A percentile compares a stretch with the other conserved stretches of the same genome.
Evolutionary conservation across 768 basidiomycete species (phyloP).

Genomic region (Mycena albidolilacea): DNA sequence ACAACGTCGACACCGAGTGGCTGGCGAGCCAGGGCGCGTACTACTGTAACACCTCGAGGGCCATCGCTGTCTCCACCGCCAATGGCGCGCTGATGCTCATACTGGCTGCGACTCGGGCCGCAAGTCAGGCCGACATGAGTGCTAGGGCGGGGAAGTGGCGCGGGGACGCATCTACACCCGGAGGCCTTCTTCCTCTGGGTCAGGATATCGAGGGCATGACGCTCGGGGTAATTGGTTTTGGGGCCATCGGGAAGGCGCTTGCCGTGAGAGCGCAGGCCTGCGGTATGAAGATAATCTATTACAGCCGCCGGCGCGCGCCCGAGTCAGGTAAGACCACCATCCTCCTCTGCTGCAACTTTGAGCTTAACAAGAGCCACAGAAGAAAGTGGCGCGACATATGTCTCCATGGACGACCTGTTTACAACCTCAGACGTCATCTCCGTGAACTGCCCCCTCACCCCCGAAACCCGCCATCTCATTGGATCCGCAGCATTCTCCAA

Average conservation of each 20-base stretch:
- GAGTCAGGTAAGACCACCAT: conserved; percentile 22
- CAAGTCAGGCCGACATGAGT: conserved; percentile 38
- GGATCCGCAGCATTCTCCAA: conserved; percentile 38
- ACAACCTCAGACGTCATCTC: conserved; percentile 42
- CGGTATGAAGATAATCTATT: conserved; percentile 45
- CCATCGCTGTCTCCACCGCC: conserved; percentile 40
- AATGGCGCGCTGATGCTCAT: conserved; percentile 44
- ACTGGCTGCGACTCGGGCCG: conserved; percentile 37
- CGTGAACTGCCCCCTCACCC: conserved; percentile 41
- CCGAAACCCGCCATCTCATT: conserved; percentile 40
- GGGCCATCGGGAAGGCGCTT: conserved; percentile 41
- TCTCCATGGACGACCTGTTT: conserved; percentile 39
- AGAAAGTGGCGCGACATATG: conserved; percentile 37
- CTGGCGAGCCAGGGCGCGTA: conserved; percentile 39
- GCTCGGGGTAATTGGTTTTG: conserved; percentile 43
- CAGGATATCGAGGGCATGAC: conserved; percentile 40
- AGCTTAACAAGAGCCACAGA: conserved; percentile 15
- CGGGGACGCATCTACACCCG: conserved; percentile 30
- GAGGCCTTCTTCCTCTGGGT: conserved; percentile 25
- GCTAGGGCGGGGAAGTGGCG: conserved; percentile 40
- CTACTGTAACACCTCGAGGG: conserved; percentile 42
- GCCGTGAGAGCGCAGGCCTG: conserved; percentile 39
- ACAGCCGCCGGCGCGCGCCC: conserved; percentile 39
- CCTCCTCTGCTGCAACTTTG: not conserved
- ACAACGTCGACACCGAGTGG: conserved; percentile 38